Base-by-base conservation (phyloP, 192 early-diverging fungal species). In the Martensiomyces pterosporus region DNA sequence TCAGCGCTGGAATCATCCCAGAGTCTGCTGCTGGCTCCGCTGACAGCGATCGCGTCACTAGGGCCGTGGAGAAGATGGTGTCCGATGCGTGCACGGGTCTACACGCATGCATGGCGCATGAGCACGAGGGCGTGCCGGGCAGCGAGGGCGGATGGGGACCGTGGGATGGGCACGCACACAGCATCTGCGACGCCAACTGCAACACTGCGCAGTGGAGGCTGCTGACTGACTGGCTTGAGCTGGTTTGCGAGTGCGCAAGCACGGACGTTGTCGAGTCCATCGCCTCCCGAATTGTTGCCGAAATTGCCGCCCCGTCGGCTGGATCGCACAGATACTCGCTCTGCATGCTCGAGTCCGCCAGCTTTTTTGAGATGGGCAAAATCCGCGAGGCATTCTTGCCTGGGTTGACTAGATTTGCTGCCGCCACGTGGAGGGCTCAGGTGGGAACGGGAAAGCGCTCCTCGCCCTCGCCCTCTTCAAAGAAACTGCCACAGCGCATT, bases 131-230 rank as follows among this genome's bases (percentile, higher is more conserved):
- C 43, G 17, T 38, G 13, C 26, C 17, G 42, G 5, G 19, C 4
- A 23, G 24, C 19, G 6, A 13, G 12, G 52, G 27, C 24, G 56
- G 56, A 0, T 58, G 64, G 64, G 48, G 19, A 4, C 17, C 43
- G 23, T 75, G 71, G 71, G 59, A 75, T 26, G 64, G 71, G 3
- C 71, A 63, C 34, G 47, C 64, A 18, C 55, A 57, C 35, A 58
- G 32, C 14, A 75, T 75, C 15, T n/a, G 18, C 24, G 39, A 9
- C 0, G 24, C 29, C 14, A 75, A 75, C 52, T 21, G 13, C 25
- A 38, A 40, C 9, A 47, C 33, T 4, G 71, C 64, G 16, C 64
- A 62, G 35, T 75, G 64, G 63, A 39, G 33, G 37, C 48, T 75
- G 34, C 47, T 75, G 35, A 24, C 50, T 15, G 64, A 56, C 23